Evolutionary conservation across 768 basidiomycete species (phyloP), one percentile per base, ranked within the genome.

Genomic region (Suillus decipiens): DNA sequence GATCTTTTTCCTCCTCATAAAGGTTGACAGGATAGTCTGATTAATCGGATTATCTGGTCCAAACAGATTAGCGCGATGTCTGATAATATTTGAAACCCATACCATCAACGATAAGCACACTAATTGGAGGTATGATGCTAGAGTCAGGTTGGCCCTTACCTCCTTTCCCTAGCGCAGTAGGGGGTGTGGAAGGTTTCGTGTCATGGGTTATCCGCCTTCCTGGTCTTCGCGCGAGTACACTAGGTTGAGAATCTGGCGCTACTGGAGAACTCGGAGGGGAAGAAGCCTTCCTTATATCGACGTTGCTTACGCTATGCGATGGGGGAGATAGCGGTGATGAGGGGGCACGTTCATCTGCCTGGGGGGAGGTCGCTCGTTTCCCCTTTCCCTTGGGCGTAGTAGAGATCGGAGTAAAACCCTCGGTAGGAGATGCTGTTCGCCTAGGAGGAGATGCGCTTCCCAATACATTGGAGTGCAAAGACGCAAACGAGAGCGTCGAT

Each of bases 101-200:
- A 94, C 96, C 96, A 75, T 99, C 97, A 43, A 99, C 97, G 70
- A 99, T 97, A 69, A 99, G 83, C 1, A 99, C 97, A 69, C 92
- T 96, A 72, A 99, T 98, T 0, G 97, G 97, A 3, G 97, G 97
- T 2, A 96, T 90, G 37, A 98, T 89, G 64, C 87, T 88, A 33
- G 83, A 81, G 61, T 92, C 90, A 8, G 80, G 72, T 9, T 78
- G 67, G 31, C 77, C 77, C 69, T 86, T 88, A 31, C 76, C 77
- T 59, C 81, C 86, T 75, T 85, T 87, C 59, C 76, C 67, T 59
- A 74, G 24, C 65, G 69, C 71, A 58, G 70, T 66, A 8, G 73
- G 65, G 37, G 73, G 65, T n/a, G 69, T 70, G 11, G 70, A 63
- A 42, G 68, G 68, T 51, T 72, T 72, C 59, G 68, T 67, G 47